A percentile compares a stretch with the other conserved stretches of the same genome.
phyloP scores from a whole-genome alignment of 1,284 basidiomycete species.

The Marasmius oreades region DNA sequence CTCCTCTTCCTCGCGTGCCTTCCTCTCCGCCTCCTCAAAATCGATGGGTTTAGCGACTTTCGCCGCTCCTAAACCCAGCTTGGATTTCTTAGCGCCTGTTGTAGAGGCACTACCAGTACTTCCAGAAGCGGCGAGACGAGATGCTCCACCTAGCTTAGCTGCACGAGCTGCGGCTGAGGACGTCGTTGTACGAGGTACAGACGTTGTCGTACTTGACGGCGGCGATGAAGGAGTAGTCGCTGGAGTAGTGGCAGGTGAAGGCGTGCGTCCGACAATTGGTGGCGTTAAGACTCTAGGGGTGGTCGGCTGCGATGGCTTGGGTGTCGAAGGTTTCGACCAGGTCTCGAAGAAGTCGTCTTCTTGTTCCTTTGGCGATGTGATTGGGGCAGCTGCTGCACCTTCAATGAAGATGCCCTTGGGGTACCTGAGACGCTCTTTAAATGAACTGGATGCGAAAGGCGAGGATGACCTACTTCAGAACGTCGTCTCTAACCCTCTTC shows the following conservation, averaged over 20 bases:
- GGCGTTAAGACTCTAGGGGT: conserved; percentile 49
- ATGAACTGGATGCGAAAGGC: neutral
- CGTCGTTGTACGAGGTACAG: conserved; percentile 60
- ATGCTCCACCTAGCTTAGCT: conserved; percentile 48
- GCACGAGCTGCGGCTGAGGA: conserved; percentile 47
- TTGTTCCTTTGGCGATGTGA: conserved; percentile 36
- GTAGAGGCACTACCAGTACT: conserved; percentile 35
- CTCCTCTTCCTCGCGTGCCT: conserved; percentile 87
- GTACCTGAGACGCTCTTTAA: conserved; percentile 44
- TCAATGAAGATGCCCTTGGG: conserved; percentile 79
- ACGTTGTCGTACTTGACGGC: conserved; percentile 24
- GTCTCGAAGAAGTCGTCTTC: conserved; percentile 95
- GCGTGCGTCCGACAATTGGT: conserved; percentile 51
- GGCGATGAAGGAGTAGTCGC: conserved; percentile 30
- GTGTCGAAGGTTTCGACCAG: conserved; percentile 83
- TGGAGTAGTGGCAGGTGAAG: conserved; percentile 35
- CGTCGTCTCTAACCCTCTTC: conserved; percentile 80
- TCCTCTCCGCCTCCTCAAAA: conserved; percentile 89
- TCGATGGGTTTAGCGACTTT: conserved; percentile 75
- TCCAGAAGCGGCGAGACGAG: conserved; percentile 46
- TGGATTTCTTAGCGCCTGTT: conserved; percentile 54
- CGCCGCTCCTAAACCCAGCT: conserved; percentile 83
- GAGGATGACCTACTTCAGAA: conserved; percentile 49
- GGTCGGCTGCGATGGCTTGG: conserved; percentile 49
- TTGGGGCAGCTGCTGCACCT: conserved; percentile 42